phyloP scores from a whole-genome alignment of 768 basidiomycete genomes.

The Hericium coralloides region DNA sequence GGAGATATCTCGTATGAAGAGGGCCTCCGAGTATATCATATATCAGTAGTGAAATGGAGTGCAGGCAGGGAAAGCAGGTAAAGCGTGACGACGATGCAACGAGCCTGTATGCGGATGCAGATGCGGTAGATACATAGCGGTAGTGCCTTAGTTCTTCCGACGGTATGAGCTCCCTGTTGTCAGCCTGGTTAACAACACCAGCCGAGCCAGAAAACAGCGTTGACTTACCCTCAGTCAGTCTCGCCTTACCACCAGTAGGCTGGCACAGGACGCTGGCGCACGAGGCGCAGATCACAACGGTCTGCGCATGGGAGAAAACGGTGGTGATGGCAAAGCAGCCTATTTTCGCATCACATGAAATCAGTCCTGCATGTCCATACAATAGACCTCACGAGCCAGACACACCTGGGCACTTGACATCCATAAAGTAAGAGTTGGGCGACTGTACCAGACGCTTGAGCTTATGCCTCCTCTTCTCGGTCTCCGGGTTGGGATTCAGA shows the following conservation, averaged over 20 bases:
- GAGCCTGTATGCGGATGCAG: slow-evolving; percentile 15
- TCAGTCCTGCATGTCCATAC: not conserved
- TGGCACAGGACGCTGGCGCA: slow-evolving; percentile 96
- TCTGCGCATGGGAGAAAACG: slow-evolving; percentile 99
- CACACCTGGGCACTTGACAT: slow-evolving; percentile 96
- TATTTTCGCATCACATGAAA: slow-evolving; percentile 19
- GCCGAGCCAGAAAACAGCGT: no score
- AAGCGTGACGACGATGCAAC: slow-evolving; percentile 33
- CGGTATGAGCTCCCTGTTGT: slow-evolving; percentile 89
- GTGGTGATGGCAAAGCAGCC: slow-evolving; percentile 94
- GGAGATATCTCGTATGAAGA: not conserved
- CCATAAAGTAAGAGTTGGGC: slow-evolving; percentile 99
- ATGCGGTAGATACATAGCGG: slow-evolving; percentile 14
- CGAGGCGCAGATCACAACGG: slow-evolving; percentile 87
- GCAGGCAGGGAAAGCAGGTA: slow-evolving; percentile 35
- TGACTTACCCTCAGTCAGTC: slow-evolving; percentile 89
- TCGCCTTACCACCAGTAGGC: slow-evolving; percentile 96
- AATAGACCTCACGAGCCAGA: slow-evolving; percentile 15
- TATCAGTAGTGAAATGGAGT: not conserved
- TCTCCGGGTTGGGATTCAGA: slow-evolving; percentile 86
- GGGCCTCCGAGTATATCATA: not conserved
- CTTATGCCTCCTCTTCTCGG: slow-evolving; percentile 90
- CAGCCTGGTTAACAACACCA: no score
- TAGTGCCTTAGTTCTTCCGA: slow-evolving; percentile 68
- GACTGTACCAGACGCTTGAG: slow-evolving; percentile 98